phyloP scores from a whole-genome alignment of 495 filamentous ascomycete genomes.

The Aspergillus homomorphus region DNA sequence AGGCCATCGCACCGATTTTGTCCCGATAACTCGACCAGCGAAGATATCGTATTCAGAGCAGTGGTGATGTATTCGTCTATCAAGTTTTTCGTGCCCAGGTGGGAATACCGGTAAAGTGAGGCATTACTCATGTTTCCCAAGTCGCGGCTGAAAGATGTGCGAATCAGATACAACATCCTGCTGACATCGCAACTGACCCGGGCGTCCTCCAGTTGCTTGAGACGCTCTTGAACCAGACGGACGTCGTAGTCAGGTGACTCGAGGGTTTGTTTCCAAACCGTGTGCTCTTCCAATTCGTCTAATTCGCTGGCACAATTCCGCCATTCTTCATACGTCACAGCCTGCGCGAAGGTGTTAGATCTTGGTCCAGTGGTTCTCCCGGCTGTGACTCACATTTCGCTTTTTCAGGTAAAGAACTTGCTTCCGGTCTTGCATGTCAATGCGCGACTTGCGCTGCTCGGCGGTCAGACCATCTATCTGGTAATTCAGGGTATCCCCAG shows the following conservation, averaged over 20 bases:
- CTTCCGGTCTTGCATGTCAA: slow-evolving; percentile 54
- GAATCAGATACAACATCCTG: slow-evolving; percentile 74
- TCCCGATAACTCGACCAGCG: slow-evolving; percentile 63
- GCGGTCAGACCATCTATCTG: slow-evolving; percentile 56
- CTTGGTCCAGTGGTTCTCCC: too few relatives aligned
- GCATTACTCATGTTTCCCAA: slow-evolving; percentile 83
- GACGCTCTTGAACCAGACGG: slow-evolving; percentile 60
- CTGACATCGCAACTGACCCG: slow-evolving; percentile 69
- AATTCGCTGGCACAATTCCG: slow-evolving; percentile 66
- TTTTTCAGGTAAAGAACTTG: slow-evolving; percentile 62
- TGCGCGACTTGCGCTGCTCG: slow-evolving; percentile 50
- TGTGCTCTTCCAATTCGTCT: slow-evolving; percentile 76
- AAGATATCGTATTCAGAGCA: slow-evolving; percentile 65
- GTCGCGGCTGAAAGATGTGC: slow-evolving; percentile 76
- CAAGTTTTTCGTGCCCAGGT: slow-evolving; percentile 80
- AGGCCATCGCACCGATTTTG: slow-evolving; percentile 51
- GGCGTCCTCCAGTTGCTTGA: slow-evolving; percentile 73
- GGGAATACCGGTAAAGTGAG: slow-evolving; percentile 77
- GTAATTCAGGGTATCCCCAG: slow-evolving; percentile 46
- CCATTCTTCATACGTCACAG: slow-evolving; percentile 64
- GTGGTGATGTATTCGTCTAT: slow-evolving; percentile 86
- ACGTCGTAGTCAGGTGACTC: slow-evolving; percentile 67
- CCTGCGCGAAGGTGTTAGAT: slow-evolving; percentile 36
- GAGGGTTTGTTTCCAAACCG: slow-evolving; percentile 73
- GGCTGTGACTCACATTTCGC: slow-evolving; percentile 48